Evolutionary conservation across 1,139 yeast genomes (phyloP).

Genomic region (Yamadazyma trypodendri): DNA sequence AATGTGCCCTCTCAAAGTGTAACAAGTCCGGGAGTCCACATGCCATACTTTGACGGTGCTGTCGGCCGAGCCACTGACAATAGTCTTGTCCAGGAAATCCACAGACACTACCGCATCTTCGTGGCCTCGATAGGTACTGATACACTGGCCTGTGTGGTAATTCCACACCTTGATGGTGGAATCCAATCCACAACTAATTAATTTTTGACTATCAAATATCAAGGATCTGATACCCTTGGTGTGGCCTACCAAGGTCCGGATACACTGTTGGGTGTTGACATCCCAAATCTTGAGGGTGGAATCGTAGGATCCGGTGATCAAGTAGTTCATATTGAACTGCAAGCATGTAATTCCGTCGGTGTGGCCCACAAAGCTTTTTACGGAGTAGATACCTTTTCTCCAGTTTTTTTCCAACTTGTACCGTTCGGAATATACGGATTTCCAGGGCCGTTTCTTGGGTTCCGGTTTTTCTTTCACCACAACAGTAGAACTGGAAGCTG

Average conservation of each 20-base stretch:
- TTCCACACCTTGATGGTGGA: slow-evolving; percentile 94
- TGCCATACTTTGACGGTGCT: slow-evolving; percentile 94
- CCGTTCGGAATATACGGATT: slow-evolving; percentile 88
- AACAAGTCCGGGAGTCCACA: slow-evolving; percentile 88
- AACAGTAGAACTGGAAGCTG: background rate
- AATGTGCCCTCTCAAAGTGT: slow-evolving; percentile 87
- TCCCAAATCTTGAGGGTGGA: slow-evolving; percentile 90
- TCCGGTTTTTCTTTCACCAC: slow-evolving; percentile 1
- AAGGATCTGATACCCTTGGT: slow-evolving; percentile 80
- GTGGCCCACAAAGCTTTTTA: slow-evolving; percentile 77
- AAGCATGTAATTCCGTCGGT: slow-evolving; percentile 83
- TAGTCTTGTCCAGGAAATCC: slow-evolving; percentile 73
- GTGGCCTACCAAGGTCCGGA: slow-evolving; percentile 81
- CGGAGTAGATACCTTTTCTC: slow-evolving; percentile 75
- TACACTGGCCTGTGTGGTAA: slow-evolving; percentile 89
- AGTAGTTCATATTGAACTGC: slow-evolving; percentile 70
- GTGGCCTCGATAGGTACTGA: slow-evolving; percentile 92
- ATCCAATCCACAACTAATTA: slow-evolving; percentile 91
- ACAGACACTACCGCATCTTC: slow-evolving; percentile 82
- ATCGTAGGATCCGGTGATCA: slow-evolving; percentile 92
- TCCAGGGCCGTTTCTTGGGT: slow-evolving; percentile 75
- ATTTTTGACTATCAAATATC: slow-evolving; percentile 81
- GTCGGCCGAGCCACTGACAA: slow-evolving; percentile 94
- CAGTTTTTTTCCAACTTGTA: slow-evolving; percentile 90
- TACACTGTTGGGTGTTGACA: slow-evolving; percentile 69